Percentiles rank a stretch among this genome's conserved stretches.
phyloP scores from a whole-genome alignment of 305 asterid genomes.

The Solanum hybrid region DNA sequence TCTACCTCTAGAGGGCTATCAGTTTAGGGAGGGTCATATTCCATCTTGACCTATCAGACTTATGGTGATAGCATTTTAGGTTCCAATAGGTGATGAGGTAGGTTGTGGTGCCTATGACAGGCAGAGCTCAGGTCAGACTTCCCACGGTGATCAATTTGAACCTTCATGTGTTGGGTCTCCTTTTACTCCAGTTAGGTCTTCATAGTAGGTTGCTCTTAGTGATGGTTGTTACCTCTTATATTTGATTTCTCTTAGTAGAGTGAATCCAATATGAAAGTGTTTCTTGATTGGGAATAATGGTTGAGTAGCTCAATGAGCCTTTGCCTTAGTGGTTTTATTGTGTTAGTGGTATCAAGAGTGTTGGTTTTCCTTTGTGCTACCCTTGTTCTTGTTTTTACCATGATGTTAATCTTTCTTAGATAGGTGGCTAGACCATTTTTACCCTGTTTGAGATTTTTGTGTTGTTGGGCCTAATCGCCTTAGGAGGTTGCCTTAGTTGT shows the following conservation, averaged over 20 bases:
- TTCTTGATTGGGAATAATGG: neutral
- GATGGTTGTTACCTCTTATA: neutral
- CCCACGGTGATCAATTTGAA: neutral
- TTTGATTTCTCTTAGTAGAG: neutral
- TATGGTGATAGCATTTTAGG: neutral
- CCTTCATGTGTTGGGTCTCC: neutral
- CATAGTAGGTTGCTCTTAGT: neutral
- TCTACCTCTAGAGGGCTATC: neutral
- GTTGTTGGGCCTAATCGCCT: neutral
- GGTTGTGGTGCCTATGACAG: neutral
- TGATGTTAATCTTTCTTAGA: neutral
- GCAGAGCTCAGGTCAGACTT: neutral
- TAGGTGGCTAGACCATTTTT: neutral
- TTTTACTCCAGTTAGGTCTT: neutral
- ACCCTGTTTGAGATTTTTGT: neutral
- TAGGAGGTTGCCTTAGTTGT: neutral
- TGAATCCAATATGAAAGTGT: neutral
- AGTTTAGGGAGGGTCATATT: neutral
- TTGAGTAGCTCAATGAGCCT: neutral
- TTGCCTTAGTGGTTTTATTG: neutral
- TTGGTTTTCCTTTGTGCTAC: neutral
- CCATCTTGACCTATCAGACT: neutral
- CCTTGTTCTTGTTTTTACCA: neutral
- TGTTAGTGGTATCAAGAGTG: neutral
- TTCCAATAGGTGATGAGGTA: neutral